Evolutionary conservation across 139 green algal species (phyloP).

Genomic region (Tetradesmus lagerheimii): DNA sequence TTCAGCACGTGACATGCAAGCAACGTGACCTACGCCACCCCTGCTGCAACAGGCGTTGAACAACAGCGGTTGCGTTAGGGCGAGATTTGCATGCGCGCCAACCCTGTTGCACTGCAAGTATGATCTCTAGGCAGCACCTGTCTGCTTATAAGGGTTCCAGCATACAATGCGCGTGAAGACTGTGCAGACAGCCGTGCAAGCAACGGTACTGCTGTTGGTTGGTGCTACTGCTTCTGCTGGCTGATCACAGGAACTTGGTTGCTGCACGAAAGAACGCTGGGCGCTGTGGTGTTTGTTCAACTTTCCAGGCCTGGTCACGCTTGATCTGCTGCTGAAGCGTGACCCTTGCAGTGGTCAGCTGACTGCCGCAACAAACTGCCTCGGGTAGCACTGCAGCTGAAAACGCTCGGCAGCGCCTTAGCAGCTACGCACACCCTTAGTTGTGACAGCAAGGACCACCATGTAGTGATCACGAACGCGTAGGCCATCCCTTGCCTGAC

Average conservation of each 20-base stretch:
- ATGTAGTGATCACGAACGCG: background rate
- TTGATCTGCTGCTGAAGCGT: background rate
- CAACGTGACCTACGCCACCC: no score
- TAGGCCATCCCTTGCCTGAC: background rate
- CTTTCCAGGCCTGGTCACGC: background rate
- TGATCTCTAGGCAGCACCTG: background rate
- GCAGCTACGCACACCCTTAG: background rate
- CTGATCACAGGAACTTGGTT: background rate
- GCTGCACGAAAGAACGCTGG: background rate
- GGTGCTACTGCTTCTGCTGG: background rate
- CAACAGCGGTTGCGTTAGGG: no score
- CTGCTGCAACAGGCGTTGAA: no score
- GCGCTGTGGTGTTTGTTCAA: background rate
- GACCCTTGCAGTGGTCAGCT: background rate
- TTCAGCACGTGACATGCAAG: no score
- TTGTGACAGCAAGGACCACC: background rate
- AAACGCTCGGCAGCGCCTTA: background rate
- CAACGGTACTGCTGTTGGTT: background rate
- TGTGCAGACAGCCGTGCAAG: background rate
- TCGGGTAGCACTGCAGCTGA: background rate
- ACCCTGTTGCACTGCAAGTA: background rate
- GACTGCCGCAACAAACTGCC: background rate
- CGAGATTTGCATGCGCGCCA: background rate
- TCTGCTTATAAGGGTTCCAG: background rate
- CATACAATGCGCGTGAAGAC: background rate